Base-by-base conservation (phyloP, 179 eudicot genomes). In the Beta lomatogona region DNA sequence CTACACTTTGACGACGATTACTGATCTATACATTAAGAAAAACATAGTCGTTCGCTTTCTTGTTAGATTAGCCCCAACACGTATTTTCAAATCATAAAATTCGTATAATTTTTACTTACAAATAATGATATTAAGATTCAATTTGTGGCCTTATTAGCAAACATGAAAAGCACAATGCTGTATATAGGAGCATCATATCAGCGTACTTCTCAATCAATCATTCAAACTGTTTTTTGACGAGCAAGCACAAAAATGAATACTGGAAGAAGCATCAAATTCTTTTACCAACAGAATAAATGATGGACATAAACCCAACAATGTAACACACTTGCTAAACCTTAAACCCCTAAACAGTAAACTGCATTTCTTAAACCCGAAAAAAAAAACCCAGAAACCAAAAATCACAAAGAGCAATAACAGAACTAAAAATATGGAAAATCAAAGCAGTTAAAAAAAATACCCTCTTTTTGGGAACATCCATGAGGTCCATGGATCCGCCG, bases 391-490 rank as follows among this genome's bases (percentile, higher is more conserved):
- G 15, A n/a, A 80, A 50, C 65, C 15, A 2, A 64, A 73, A 65
- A 57, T 55, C 75, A 46, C 15, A 79, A 57, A 55, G 15, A 55
- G 57, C 60, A 66, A 76, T 19, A 76, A 76, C 48, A 16, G 7
- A 63, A 12, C 68, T 22, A 19, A 13, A 21, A 22, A 15, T 1
- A 22, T 8, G 5, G 36, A 76, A 21, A 67, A 77, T 21, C 28
- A 10, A 21, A 36, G 41, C 9, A 68, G 0, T 44, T 3, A 44
- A 1, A 3, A 45, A 0, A 1, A 60, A 52, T 10, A 93, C 97
- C 95, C 90, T 93, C 85, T 67, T 89, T 65, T 89, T 91, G 65
- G 97, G 95, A 8, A 93, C 95, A 54, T 95, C 97, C 98, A 94
- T 93, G 82, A 93, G 93, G 82, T 93, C 94, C 92, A 94, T 89